Evolutionary conservation across 108 stramenopile genomes (phyloP), one percentile per base, ranked within the genome.

Genomic region (Nitzschia sp.): DNA sequence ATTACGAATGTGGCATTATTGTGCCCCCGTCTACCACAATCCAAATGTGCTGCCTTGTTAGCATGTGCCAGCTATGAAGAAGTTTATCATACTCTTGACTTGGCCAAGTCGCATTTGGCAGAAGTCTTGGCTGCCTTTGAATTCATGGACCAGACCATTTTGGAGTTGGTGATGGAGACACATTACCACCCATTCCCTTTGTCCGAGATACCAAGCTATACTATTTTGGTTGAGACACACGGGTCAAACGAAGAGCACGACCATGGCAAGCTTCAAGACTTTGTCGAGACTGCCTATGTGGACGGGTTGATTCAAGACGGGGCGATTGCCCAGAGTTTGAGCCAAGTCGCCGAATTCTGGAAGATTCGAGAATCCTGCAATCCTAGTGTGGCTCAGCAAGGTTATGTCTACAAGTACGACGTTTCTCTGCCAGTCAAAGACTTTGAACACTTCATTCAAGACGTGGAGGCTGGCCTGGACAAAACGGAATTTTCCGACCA

Each of bases 341-440:
- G 66, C 35, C 94, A 96, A 66, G 72, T 87, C 19, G 33, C 70
- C 9, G 80, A 82, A 19, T 83, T 89, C 66, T 93, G 96, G 94
- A 75, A 65, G 2, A 75, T 95, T 23, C 84, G 95, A 6, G 95
- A 94, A 68, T 68, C 60, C 0, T 90, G 87, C 72, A 87, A 84
- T 71, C 90, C 86, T 18, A 64, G 71, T 27, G 76, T 82, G 4
- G 77, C 80, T 27, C 46, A 51, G 34, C 47, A 34, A 24, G 97
- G 98, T 42, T 89, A 80, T 59, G 79, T 82, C 15, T 92, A 94
- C 82, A 99, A 99, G 74, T 98, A 95, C 74, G 98, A 99, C 74
- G 83, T 98, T 18, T 95, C 94, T 3, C 51, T 99, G 19, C 86
- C 96, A 0, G 73, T 93, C 6, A 27, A 72, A 23, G 75, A 84